Conservation (phyloP, 2,329 filamentous ascomycete species). For the Hypoxylon sp. region DNA sequence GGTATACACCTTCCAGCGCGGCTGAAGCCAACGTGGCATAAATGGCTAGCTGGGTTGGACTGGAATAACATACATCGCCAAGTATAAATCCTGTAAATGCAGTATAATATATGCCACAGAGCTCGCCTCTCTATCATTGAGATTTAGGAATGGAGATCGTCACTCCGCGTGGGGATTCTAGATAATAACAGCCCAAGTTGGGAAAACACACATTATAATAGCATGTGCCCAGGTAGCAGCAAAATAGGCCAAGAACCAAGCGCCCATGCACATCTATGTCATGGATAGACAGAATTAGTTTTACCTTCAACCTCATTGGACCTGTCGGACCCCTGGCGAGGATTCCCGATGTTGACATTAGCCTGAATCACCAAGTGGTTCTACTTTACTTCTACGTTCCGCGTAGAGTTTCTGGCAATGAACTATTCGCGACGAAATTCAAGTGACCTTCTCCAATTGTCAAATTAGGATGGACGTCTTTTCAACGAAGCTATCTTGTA, state of each 20-base stretch:
- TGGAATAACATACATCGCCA: constrained; percentile 26
- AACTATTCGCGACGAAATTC: constrained; percentile 3
- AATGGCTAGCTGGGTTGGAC: constrained; percentile 25
- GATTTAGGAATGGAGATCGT: constrained; percentile 44
- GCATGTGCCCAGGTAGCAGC: constrained; percentile 35
- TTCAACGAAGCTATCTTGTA: constrained; percentile 21
- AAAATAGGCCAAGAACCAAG: constrained; percentile 33
- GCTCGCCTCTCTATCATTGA: constrained; percentile 5
- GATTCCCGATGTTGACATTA: constrained; percentile 41
- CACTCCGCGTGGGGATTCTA: constrained; percentile 40
- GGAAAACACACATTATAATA: constrained; percentile 35
- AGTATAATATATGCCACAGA: constrained; percentile 15
- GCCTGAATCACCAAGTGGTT: constrained; percentile 36
- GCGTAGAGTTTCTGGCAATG: constrained; percentile 35
- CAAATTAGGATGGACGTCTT: constrained; percentile 15
- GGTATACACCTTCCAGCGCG: constrained; percentile 30
- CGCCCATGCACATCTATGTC: constrained; percentile 43
- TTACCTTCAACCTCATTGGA: constrained; percentile 49
- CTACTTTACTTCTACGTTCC: constrained; percentile 36
- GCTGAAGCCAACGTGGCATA: constrained; percentile 44
- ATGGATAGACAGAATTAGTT: constrained; percentile 46
- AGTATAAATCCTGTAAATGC: constrained; percentile 12
- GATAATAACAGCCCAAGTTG: constrained; percentile 23
- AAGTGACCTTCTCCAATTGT: constrained; percentile 28
- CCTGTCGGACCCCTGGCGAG: constrained; percentile 34